Base-by-base conservation (phyloP, 1,284 basidiomycete genomes). In the Afroboletus lepidellus region DNA sequence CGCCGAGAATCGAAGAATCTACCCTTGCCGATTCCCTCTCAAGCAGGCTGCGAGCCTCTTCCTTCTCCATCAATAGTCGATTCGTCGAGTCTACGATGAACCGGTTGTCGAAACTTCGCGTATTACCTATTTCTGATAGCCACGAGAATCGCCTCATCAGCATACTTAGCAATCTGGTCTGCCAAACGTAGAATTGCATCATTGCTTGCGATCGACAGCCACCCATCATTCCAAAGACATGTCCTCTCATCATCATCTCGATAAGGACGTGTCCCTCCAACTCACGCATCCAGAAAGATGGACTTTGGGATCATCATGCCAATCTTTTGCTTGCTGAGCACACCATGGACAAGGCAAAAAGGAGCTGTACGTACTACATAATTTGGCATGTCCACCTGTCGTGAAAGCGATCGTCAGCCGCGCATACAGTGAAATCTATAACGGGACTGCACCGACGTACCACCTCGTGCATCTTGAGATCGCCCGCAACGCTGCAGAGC, bases 341-440 rank as follows among this genome's bases (percentile, higher is more conserved):
- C 34, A 20, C 5, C 9, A 2, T 25, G 3, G 24, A 33, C 32
- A 11, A n/a, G 15, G 11, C 11, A 33, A 13, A 16, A 33, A 33
- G 3, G 15, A 33, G 11, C 8, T 11, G 15, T 13, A 70, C 78
- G 56, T 62, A 83, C 81, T 43, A 83, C 75, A 55, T 81, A 84
- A 60, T 83, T 83, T 12, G 82, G 82, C 81, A 84, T 83, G 56
- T 84, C 82, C 39, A 84, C 79, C 81, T 82, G n/a, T 38, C 46
- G 21, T 23, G 25, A 39, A 29, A 46, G 24, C 24, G 8, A 25
- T 13, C 25, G 20, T 50, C 15, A 60, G 21, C 36, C 18, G 24
- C 8, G 23, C 21, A 8, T n/a, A 6, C 5, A 8, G 5, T 25
- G 25, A 11, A 32, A 20, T 21, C 8, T 23, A 41, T n/a, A 44